Evolutionary conservation across 1,284 basidiomycete species (phyloP), one percentile per base, ranked within the genome.

Genomic region (Coniophora puteana): DNA sequence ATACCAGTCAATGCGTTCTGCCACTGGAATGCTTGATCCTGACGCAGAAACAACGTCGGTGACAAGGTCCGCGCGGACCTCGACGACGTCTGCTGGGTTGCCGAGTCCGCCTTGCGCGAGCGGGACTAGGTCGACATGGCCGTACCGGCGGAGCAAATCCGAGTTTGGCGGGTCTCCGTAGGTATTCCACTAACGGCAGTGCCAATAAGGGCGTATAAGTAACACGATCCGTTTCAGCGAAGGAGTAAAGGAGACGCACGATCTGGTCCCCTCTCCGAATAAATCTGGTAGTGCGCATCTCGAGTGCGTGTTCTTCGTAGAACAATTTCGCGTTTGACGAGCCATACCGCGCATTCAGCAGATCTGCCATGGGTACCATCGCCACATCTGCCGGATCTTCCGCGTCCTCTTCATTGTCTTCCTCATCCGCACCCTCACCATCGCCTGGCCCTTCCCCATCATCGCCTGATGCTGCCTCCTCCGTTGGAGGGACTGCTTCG

Each of bases 321-420:
- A 93, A 94, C 4, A 95, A 65, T 51, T 86, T 89, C 0, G 91
- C 89, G 90, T 93, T 38, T 8, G 13, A 31, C 30, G 23, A 22
- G 20, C 80, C 84, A 59, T 80, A 91, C 41, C 82, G 78, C 5
- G 93, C 93, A 53, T 95, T 96, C 37, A 95, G 71, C 73, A 98
- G 84, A 62, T 98, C 95, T 1, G 95, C 96, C 73, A 99, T 85
- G 0, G 95, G 95, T 1, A 98, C 89, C 93, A 99, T 96, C 1
- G 89, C 83, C 8, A 93, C 83, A 49, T 90, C 81, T 2, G 76
- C 71, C 2, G 81, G 67, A 42, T 86, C 78, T 38, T 82, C 80
- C 3, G 65, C 71, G 8, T 82, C 80, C 10, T 80, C 78, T 4
- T 80, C 79, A n/a, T 69, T 49, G 8, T 52, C 57, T 7, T 52